Percentiles rank a stretch among this genome's conserved stretches.
Conservation (phyloP, 805 yeast species). For the Pichia eremophila region DNA sequence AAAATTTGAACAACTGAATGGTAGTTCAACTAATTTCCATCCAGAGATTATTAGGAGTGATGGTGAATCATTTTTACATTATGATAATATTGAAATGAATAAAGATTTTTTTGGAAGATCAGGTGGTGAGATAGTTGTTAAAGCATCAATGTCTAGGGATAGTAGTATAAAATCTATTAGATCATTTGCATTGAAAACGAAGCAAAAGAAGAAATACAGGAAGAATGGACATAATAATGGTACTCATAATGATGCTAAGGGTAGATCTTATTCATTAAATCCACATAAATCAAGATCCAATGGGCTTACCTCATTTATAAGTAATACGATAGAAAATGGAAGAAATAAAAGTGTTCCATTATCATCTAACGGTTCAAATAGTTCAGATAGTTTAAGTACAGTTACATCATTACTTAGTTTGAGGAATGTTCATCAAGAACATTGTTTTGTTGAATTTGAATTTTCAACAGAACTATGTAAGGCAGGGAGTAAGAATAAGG, state of each 20-base stretch:
- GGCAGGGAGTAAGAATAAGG: background rate
- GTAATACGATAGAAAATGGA: background rate
- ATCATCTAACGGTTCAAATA: background rate
- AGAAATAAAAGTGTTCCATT: constrained; percentile 1
- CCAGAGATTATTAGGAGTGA: constrained; percentile 3
- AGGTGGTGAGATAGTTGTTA: constrained; percentile 3
- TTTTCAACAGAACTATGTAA: background rate
- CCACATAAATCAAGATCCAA: no score
- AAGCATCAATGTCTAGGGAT: constrained; percentile 3
- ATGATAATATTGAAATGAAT: background rate
- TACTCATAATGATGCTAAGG: no score
- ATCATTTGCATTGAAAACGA: background rate
- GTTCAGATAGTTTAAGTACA: background rate
- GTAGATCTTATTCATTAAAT: no score
- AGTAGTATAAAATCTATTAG: constrained; percentile 1
- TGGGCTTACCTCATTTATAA: background rate
- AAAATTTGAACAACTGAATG: constrained; percentile 1
- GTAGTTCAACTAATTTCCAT: constrained; percentile 4
- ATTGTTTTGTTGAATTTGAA: constrained; percentile 3
- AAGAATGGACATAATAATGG: no score
- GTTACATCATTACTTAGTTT: background rate
- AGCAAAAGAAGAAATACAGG: background rate
- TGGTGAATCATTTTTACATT: background rate
- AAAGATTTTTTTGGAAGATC: constrained; percentile 2
- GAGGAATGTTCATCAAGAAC: background rate